These are phyloP conservation scores for Leccinum fibrillosum DNA, from an alignment of 768 basidiomycete species.

Conservation along the genomic window DNA sequence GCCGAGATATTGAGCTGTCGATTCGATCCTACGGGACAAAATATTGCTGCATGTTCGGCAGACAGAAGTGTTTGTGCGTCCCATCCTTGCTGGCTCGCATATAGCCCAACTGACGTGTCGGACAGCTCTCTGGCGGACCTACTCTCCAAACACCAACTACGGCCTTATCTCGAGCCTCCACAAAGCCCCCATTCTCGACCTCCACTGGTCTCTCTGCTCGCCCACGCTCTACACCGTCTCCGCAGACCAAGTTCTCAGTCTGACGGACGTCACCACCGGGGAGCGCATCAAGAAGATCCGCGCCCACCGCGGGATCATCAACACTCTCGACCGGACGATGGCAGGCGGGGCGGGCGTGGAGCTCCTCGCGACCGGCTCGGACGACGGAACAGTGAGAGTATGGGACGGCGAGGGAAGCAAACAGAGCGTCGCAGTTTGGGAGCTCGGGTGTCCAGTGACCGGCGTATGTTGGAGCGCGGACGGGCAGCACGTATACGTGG, in stretches of 20 bases:
- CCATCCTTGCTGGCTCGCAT: neutral
- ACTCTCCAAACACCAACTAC: conserved; percentile 91
- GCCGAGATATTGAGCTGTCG: conserved; percentile 88
- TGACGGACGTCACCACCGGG: conserved; percentile 82
- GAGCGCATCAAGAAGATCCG: conserved; percentile 76
- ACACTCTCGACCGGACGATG: conserved; percentile 82
- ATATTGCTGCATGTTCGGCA: conserved; percentile 87
- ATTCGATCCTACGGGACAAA: conserved; percentile 92
- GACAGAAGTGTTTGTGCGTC: conserved; percentile 87
- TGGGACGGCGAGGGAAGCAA: conserved; percentile 87
- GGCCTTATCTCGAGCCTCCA: conserved; percentile 77
- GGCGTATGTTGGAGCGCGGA: conserved; percentile 91
- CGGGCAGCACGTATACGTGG: conserved; percentile 86
- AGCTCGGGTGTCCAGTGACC: conserved; percentile 88
- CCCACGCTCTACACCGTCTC: conserved; percentile 77
- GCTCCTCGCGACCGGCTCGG: conserved; percentile 82
- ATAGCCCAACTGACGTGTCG: neutral
- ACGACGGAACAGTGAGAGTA: conserved; percentile 87
- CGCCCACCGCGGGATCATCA: conserved; percentile 90
- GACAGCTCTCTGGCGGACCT: conserved; percentile 86
- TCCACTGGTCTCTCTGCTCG: conserved; percentile 82
- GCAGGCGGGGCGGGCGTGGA: conserved; percentile 83
- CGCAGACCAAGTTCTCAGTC: conserved; percentile 81
- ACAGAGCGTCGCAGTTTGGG: conserved; percentile 73
- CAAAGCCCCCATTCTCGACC: conserved; percentile 90